Conservation (phyloP, 2,329 filamentous ascomycete genomes). For the Aspergillus terreus region DNA sequence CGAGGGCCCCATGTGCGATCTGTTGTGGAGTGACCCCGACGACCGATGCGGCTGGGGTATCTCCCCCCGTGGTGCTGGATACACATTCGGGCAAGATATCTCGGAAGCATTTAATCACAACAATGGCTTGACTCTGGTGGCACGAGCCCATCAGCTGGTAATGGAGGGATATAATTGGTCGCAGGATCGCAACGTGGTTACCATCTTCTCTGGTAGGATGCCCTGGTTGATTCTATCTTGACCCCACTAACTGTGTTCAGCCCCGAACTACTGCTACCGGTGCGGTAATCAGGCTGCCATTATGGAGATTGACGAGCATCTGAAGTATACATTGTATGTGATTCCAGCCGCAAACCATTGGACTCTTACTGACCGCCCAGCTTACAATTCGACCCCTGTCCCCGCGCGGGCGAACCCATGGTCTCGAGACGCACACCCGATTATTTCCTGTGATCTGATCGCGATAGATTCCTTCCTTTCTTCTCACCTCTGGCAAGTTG, state of each 20-base stretch:
- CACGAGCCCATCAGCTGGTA: conserved; percentile 93
- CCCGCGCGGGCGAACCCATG: conserved; percentile 96
- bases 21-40: conserved; percentile 97
- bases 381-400: conserved; percentile 98
- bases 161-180: conserved; percentile 99
- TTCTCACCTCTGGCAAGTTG: conserved; percentile 18
- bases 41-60: conserved; percentile 96
- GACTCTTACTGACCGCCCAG: conserved; percentile 46
- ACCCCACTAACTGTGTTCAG: conserved; percentile 31
- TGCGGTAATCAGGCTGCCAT: conserved; percentile 99
- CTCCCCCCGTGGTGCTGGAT: conserved; percentile 87
- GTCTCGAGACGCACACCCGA: conserved; percentile 95
- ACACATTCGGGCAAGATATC: conserved; percentile 95
- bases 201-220: conserved; percentile 83
- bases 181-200: conserved; percentile 95
- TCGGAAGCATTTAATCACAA: conserved; percentile 99
- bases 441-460: conserved; percentile 78
- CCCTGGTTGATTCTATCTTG: not conserved
- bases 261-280: conserved; percentile 95
- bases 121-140: conserved; percentile 93
- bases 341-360: not conserved
- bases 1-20: conserved; percentile 96
- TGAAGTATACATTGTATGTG: conserved; percentile 98
- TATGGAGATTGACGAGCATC: conserved; percentile 99
- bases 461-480: conserved; percentile 29